Evolutionary conservation across 1,284 basidiomycete species (phyloP).

Genomic region (Pisolithus thermaeus): DNA sequence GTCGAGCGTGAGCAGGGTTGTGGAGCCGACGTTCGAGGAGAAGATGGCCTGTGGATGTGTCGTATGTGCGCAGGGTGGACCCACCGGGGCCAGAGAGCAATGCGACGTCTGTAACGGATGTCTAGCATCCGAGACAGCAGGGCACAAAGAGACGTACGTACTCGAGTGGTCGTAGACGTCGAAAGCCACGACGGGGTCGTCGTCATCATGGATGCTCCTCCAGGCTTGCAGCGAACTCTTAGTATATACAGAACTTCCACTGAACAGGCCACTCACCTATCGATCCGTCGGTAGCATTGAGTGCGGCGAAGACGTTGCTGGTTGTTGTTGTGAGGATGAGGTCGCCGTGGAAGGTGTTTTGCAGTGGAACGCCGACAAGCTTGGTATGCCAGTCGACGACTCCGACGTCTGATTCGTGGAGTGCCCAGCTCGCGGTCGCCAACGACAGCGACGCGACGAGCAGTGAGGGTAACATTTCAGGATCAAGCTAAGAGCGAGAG

Average conservation of each 20-base stretch:
- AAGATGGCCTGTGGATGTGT: constrained; percentile 62
- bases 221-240: constrained; percentile 49
- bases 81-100: constrained; percentile 74
- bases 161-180: constrained; percentile 54
- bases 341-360: constrained; percentile 47
- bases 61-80: constrained; percentile 66
- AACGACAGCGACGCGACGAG: constrained; percentile 9
- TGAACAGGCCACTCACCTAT: constrained; percentile 39
- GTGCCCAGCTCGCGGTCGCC: constrained; percentile 29
- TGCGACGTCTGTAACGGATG: constrained; percentile 49
- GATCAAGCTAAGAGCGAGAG: no score
- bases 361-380: constrained; percentile 65
- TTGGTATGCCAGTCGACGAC: constrained; percentile 83
- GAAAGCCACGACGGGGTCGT: constrained; percentile 70
- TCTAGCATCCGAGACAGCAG: background rate
- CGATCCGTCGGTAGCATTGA: constrained; percentile 67
- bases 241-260: background rate
- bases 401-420: constrained; percentile 73
- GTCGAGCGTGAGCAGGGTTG: constrained; percentile 35
- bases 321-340: constrained; percentile 66
- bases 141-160: constrained; percentile 30
- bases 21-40: constrained; percentile 64
- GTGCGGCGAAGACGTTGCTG: constrained; percentile 74
- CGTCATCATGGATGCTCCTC: constrained; percentile 68
- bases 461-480: constrained; percentile 8